phyloP scores from a whole-genome alignment of 2,329 filamentous ascomycete genomes.

The Stylonectria norvegica region DNA sequence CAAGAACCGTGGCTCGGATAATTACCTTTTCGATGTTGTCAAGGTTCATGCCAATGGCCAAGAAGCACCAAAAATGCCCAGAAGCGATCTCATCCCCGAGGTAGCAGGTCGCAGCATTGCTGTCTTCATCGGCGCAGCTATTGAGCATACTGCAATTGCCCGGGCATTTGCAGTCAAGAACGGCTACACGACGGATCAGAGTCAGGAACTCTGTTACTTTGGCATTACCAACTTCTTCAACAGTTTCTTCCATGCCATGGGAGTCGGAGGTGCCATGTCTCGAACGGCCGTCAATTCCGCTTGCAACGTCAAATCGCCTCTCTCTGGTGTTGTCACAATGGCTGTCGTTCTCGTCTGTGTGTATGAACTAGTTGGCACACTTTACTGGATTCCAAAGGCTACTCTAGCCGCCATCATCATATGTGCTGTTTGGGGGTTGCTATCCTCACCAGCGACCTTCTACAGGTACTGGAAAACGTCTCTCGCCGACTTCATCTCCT shows the following conservation, averaged over 20 bases:
- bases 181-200: constrained; percentile 60
- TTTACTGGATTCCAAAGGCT: constrained; percentile 67
- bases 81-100: constrained; percentile 46
- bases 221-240: constrained; percentile 62
- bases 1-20: constrained; percentile 42
- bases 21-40: constrained; percentile 53
- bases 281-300: constrained; percentile 65
- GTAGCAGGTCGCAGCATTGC: constrained; percentile 54
- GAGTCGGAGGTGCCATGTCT: constrained; percentile 63
- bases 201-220: constrained; percentile 63
- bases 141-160: constrained; percentile 63
- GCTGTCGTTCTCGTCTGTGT: constrained; percentile 60
- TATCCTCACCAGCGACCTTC: constrained; percentile 56
- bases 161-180: constrained; percentile 61
- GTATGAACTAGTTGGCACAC: constrained; percentile 56
- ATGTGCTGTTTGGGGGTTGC: constrained; percentile 60
- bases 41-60: constrained; percentile 57
- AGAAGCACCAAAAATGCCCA: constrained; percentile 46
- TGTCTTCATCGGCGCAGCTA: constrained; percentile 57
- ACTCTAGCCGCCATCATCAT: constrained; percentile 65
- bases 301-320: constrained; percentile 58
- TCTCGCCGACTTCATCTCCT: constrained; percentile 60
- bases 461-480: constrained; percentile 64
- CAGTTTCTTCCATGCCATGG: constrained; percentile 62
- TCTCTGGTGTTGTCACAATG: constrained; percentile 58